phyloP scores from a whole-genome alignment of 163 green algal genomes.

The Scenedesmus sp. region DNA sequence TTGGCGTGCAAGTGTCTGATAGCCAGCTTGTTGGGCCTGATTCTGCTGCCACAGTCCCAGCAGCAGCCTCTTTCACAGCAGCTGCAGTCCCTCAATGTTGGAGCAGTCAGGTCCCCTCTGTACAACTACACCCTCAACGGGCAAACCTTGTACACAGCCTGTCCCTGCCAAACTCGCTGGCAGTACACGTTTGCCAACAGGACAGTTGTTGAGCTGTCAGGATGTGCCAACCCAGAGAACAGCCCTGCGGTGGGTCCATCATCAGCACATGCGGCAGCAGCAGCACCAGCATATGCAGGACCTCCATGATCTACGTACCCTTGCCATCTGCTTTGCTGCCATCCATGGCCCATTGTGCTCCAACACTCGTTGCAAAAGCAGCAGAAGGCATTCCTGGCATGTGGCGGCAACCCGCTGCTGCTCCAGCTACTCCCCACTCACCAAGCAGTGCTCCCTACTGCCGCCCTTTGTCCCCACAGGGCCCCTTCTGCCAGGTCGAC shows the following conservation, averaged over 20 bases:
- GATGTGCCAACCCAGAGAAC: conserved; percentile 22
- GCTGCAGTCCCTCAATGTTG: conserved; percentile 5
- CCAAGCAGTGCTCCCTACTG: not conserved
- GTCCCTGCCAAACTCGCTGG: conserved; percentile 5
- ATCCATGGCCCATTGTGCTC: too few relatives aligned
- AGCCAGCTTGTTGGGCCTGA: not conserved
- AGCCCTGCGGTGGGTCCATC: not conserved
- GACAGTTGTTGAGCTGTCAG: conserved; percentile 13
- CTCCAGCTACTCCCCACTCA: not conserved
- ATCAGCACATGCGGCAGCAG: not conserved
- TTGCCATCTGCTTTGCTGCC: too few relatives aligned
- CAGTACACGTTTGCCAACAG: conserved; percentile 14
- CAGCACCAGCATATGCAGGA: not conserved
- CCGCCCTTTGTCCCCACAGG: not conserved
- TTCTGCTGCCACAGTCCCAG: not conserved
- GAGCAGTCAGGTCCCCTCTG: not conserved
- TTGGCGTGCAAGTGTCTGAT: not conserved
- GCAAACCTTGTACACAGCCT: conserved; percentile 12
- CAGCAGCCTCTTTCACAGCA: conserved; percentile 18
- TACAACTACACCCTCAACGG: conserved; percentile 26
- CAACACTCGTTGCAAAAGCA: too few relatives aligned
- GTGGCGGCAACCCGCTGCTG: not conserved
- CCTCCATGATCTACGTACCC: too few relatives aligned
- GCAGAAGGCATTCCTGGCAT: not conserved
- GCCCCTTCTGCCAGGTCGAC: conserved; percentile 19